Evolutionary conservation across 139 green algal genomes (phyloP).

Genomic region (Micromonas commoda): DNA sequence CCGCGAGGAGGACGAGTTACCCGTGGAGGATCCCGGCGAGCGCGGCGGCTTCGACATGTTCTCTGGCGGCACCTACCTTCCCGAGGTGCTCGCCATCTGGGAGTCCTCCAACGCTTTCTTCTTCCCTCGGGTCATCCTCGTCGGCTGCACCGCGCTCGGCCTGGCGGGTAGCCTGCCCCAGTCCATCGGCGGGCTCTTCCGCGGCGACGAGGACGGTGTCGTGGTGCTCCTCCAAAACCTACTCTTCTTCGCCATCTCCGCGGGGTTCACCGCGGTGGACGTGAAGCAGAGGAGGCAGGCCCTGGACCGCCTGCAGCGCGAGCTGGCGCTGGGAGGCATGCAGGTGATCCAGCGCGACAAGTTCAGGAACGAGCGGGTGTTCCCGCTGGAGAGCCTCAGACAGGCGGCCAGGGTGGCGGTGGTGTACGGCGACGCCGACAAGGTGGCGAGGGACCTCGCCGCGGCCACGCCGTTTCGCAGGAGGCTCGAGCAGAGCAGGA

Average conservation of each 20-base stretch:
- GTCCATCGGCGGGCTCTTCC: background rate
- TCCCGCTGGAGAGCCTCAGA: background rate
- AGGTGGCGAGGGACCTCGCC: slow-evolving; percentile 7
- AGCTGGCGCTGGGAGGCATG: slow-evolving; percentile 17
- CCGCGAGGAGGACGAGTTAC: background rate
- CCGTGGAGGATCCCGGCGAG: slow-evolving; percentile 14
- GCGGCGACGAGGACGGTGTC: background rate
- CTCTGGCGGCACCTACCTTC: background rate
- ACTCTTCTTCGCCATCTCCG: background rate
- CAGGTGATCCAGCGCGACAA: slow-evolving; percentile 10
- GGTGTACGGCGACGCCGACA: slow-evolving; percentile 16
- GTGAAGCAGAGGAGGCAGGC: background rate
- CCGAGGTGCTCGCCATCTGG: background rate
- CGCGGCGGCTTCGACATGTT: background rate
- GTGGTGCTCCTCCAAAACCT: background rate
- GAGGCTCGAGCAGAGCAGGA: slow-evolving; percentile 14
- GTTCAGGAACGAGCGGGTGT: slow-evolving; percentile 1
- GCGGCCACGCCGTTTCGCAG: background rate
- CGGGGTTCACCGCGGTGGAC: background rate
- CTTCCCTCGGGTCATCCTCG: background rate
- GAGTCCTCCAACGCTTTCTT: slow-evolving; percentile 2
- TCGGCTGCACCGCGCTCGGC: background rate
- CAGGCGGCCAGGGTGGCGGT: background rate
- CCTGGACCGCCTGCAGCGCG: background rate
- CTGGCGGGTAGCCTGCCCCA: background rate